A percentile compares a stretch with the other conserved stretches of the same genome.
Conservation (phyloP, 1,284 basidiomycete genomes). For the Papiliotrema fonsecae region DNA sequence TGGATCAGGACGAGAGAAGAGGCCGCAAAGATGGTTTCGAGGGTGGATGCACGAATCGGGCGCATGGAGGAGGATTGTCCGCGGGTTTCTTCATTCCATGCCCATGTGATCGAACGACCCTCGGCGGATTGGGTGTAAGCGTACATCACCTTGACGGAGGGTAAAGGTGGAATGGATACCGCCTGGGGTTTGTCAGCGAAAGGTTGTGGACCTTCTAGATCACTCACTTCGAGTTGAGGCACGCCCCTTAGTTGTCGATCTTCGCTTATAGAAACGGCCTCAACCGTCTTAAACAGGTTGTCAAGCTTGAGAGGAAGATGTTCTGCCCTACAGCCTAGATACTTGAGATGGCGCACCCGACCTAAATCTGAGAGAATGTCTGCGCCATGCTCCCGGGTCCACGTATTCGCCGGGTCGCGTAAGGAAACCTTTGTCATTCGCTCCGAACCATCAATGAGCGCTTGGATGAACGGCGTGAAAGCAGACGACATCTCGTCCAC, state of each 20-base stretch:
- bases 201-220: background rate
- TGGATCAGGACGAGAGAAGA: background rate
- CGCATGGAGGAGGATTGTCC: background rate
- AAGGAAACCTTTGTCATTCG: background rate
- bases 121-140: background rate
- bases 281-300: background rate
- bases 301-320: background rate
- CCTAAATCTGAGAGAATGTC: background rate
- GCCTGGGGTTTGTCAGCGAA: background rate
- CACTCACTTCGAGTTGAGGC: conserved; percentile 1
- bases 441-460: background rate
- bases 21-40: background rate
- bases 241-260: background rate
- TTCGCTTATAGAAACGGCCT: background rate
- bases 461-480: conserved; percentile 1
- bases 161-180: conserved; percentile 1
- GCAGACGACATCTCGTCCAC: conserved; percentile 7
- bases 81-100: background rate
- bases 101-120: background rate
- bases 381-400: background rate
- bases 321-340: background rate
- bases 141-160: background rate
- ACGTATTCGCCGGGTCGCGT: conserved; percentile 4
- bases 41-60: background rate
- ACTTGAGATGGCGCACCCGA: background rate